Conservation (phyloP, 225 moss, liverwort and hornwort species). For the Marchantia polymorpha region DNA sequence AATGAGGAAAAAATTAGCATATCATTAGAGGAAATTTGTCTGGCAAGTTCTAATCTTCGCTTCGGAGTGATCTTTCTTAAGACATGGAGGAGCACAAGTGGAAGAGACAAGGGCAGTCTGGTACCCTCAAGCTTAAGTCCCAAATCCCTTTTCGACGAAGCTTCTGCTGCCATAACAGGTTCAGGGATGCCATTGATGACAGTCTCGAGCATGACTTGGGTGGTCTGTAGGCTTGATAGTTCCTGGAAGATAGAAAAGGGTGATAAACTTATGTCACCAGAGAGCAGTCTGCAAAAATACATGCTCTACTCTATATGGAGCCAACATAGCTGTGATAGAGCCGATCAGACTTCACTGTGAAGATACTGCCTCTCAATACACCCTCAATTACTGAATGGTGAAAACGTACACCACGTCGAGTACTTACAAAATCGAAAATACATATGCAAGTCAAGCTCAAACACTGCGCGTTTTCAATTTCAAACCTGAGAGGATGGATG, state of each 20-base stretch:
- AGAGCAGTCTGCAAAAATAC: not conserved
- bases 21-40: not conserved
- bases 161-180: slow-evolving; percentile 50
- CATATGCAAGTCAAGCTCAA: slow-evolving; percentile 14
- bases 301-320: not conserved
- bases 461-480: not conserved
- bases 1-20: not conserved
- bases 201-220: slow-evolving; percentile 77
- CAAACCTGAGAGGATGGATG: slow-evolving; percentile 36
- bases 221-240: slow-evolving; percentile 59
- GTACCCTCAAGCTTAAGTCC: slow-evolving; percentile 70
- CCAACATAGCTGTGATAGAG: not conserved
- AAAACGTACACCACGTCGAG: not conserved
- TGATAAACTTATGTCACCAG: not conserved
- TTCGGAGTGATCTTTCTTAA: not conserved
- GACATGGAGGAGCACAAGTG: not conserved
- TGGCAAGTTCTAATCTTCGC: not conserved
- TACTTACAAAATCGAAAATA: slow-evolving; percentile 1
- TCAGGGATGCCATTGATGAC: slow-evolving; percentile 84
- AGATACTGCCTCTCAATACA: not conserved
- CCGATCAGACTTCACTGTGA: not conserved
- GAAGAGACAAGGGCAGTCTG: not conserved
- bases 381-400: not conserved
- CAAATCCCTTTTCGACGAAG: slow-evolving; percentile 56
- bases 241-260: slow-evolving; percentile 35